These are phyloP conservation scores for Populus alba DNA, from an alignment of 345 rosid genomes.

Conservation along the genomic window DNA sequence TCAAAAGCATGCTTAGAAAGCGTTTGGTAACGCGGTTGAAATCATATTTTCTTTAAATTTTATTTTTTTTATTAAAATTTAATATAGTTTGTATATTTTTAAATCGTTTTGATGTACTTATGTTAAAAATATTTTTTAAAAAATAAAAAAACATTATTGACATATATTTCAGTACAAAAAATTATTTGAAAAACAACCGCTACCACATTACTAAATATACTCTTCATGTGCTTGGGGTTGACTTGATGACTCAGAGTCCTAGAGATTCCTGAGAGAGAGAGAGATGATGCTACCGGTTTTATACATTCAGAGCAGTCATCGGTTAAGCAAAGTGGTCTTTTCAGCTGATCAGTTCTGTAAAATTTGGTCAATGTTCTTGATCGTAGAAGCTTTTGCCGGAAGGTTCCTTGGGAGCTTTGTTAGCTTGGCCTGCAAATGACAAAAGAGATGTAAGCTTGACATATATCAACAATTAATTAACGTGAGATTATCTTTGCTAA, in stretches of 20 bases:
- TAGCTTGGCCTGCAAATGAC: conserved; percentile 53
- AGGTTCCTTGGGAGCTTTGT: conserved; percentile 78
- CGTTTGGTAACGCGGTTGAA: too few relatives aligned
- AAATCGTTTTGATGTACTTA: too few relatives aligned
- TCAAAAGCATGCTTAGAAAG: neutral
- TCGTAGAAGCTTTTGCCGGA: conserved; percentile 60
- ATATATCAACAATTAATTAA: neutral
- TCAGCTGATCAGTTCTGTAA: conserved; percentile 59
- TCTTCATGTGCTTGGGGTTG: neutral
- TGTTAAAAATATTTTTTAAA: too few relatives aligned
- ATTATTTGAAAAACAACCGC: too few relatives aligned
- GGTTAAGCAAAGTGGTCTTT: neutral
- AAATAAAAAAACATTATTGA: too few relatives aligned
- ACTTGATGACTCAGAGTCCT: conserved; percentile 22
- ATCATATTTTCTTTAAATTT: too few relatives aligned
- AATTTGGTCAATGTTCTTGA: conserved; percentile 65
- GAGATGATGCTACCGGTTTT: too few relatives aligned
- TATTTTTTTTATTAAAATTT: too few relatives aligned
- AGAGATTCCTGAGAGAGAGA: too few relatives aligned
- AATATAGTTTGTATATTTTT: too few relatives aligned
- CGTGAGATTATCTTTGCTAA: neutral
- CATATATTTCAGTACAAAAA: too few relatives aligned
- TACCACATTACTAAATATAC: too few relatives aligned
- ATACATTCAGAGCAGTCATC: neutral
- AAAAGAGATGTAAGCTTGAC: neutral